These are phyloP conservation scores for Eucalyptus cloeziana DNA, from an alignment of 345 rosid genomes.

Conservation along the genomic window DNA sequence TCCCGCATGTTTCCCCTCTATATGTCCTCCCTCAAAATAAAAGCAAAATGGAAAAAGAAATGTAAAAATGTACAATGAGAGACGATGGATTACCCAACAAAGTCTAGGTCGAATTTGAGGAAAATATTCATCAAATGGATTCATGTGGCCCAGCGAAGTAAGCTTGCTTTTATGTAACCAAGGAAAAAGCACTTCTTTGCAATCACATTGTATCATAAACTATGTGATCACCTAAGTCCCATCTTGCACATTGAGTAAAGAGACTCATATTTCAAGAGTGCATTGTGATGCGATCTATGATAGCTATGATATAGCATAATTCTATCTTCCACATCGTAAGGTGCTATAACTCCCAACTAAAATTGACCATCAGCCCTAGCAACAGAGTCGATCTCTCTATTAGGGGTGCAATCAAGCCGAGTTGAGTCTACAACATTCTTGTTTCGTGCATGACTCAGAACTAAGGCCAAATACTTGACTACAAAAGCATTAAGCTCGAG, in stretches of 20 bases:
- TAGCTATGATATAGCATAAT: background rate
- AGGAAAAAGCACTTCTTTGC: background rate
- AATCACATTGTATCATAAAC: background rate
- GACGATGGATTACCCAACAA: background rate
- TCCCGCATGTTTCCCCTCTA: background rate
- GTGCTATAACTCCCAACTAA: background rate
- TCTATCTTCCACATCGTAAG: background rate
- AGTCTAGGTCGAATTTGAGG: background rate
- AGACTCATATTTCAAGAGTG: background rate
- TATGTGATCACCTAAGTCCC: background rate
- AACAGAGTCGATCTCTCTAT: background rate
- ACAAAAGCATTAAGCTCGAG: background rate
- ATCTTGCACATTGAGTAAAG: background rate
- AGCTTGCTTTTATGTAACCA: background rate
- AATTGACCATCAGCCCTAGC: background rate
- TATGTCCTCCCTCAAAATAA: background rate
- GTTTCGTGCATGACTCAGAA: background rate
- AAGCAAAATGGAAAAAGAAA: background rate
- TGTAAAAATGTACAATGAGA: background rate
- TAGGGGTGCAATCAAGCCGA: background rate
- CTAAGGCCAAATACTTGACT: background rate
- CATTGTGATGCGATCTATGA: background rate
- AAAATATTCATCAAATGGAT: background rate
- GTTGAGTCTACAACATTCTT: background rate
- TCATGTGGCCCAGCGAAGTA: background rate